A percentile compares a stretch with the other conserved stretches of the same genome.
Evolutionary conservation across 2,329 filamentous ascomycete species (phyloP).

Genomic region (Conoideocrella luteorostrata): DNA sequence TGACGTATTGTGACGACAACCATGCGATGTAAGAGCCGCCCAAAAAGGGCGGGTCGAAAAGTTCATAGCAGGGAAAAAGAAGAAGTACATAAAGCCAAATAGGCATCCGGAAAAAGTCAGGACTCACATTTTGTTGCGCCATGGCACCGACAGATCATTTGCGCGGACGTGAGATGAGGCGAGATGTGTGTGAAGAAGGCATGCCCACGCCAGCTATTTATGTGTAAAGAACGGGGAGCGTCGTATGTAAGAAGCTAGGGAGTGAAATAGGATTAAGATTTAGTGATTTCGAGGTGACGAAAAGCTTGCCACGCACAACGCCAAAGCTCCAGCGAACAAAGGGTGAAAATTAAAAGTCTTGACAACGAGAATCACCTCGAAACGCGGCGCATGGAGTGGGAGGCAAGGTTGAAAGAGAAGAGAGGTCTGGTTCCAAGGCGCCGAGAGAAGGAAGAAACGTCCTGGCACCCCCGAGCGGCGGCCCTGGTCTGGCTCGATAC

Average conservation of each 20-base stretch:
- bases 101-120: constrained; percentile 8
- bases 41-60: background rate
- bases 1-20: background rate
- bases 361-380: constrained; percentile 19
- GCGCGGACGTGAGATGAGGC: constrained; percentile 27
- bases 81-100: constrained; percentile 5
- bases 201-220: constrained; percentile 19
- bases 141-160: constrained; percentile 30
- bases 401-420: constrained; percentile 28
- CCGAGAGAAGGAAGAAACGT: constrained; percentile 33
- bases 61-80: background rate
- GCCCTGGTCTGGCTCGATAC: constrained; percentile 28
- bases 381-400: constrained; percentile 21
- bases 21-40: constrained; percentile 4
- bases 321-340: background rate
- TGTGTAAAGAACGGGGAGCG: constrained; percentile 10
- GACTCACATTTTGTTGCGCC: constrained; percentile 33
- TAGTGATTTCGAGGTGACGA: background rate
- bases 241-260: constrained; percentile 2
- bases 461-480: constrained; percentile 29
- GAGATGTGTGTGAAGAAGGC: constrained; percentile 20
- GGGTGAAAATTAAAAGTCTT: constrained; percentile 13
- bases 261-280: background rate
- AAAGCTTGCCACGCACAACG: background rate
- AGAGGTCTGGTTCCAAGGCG: constrained; percentile 26